Base-by-base conservation (phyloP, 2,329 filamentous ascomycete species). In the Exophiala phaeomuriformis region DNA sequence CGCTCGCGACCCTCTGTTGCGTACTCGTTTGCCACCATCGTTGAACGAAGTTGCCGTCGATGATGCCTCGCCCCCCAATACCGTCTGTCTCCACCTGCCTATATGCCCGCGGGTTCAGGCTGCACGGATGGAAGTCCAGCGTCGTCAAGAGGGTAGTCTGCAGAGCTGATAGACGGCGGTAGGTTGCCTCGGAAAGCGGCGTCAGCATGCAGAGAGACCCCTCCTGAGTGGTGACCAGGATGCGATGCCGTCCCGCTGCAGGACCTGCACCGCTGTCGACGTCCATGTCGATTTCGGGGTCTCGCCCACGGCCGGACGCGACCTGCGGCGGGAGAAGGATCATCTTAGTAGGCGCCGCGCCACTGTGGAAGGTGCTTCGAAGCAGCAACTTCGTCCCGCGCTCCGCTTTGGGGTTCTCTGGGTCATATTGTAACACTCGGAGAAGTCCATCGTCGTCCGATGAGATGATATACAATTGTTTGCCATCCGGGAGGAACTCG, bases 401-500 rank as follows among this genome's bases (percentile, higher is more conserved):
- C 33, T 95, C 82, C 4, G 90, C 94, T 74, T 95, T 94, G 10
- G 91, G 91, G 66, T 97, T 90, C 66, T 97, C 91, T 0, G 93
- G 93, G 65, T 97, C 90, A 65, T 93, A 98, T 69, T 97, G 88
- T 59, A 97, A 73, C 44, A 96, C 79, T 67, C 96, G 89, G 39
- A 98, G 71, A 63, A 93, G 89, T 58, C 87, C 87, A 63, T 95
- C 85, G 35, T 85, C 83, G 67, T 97, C 91, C 8, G 86, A 83
- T 4, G 88, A 85, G 39, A 96, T 75, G 60, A 98, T 84, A 65
- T 85, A 88, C 8, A 98, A 75, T 55, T 90, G 84, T 52, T 86
- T 83, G 5, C 88, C 88, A 63, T 91, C 85, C 0, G 93, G 93
- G 5, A 98, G 72, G 64, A 98, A 91, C 55, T 97, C 91, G 1